These are phyloP conservation scores for Calendula officinalis DNA, from an alignment of 129 eudicot species.

Conservation along the genomic window DNA sequence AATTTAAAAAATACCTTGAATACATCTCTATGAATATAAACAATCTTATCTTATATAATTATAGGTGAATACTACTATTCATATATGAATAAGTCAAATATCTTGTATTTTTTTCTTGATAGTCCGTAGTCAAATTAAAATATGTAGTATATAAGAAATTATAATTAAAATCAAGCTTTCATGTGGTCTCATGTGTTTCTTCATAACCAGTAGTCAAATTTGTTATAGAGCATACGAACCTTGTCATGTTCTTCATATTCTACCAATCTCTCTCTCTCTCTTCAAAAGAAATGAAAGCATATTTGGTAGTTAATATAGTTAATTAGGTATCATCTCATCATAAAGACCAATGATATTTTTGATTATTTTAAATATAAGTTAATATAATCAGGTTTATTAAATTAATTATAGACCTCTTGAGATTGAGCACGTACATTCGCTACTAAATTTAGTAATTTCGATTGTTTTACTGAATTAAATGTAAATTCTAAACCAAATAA, in stretches of 20 bases:
- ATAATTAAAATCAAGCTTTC: neutral
- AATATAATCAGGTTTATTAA: conserved; percentile 3
- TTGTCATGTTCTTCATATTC: conserved; percentile 36
- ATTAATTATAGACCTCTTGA: neutral
- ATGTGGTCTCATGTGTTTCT: conserved; percentile 33
- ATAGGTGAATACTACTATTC: too few relatives aligned
- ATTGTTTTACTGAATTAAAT: too few relatives aligned
- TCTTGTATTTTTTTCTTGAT: too few relatives aligned
- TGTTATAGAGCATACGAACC: conserved; percentile 19
- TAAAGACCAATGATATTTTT: neutral
- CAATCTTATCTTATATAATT: too few relatives aligned
- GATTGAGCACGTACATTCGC: too few relatives aligned
- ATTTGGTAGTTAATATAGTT: conserved; percentile 40
- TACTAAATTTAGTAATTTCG: too few relatives aligned
- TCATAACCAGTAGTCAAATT: conserved; percentile 15
- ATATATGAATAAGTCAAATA: too few relatives aligned
- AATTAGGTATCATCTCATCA: conserved; percentile 16
- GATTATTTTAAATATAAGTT: neutral
- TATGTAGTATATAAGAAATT: too few relatives aligned
- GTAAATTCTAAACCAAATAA: too few relatives aligned
- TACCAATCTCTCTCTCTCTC: conserved; percentile 16
- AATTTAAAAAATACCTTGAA: too few relatives aligned
- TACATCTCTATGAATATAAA: too few relatives aligned
- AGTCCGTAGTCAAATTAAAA: too few relatives aligned
- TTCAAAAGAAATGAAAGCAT: neutral